phyloP scores from a whole-genome alignment of 768 basidiomycete species.

The Hygrophorus russula region DNA sequence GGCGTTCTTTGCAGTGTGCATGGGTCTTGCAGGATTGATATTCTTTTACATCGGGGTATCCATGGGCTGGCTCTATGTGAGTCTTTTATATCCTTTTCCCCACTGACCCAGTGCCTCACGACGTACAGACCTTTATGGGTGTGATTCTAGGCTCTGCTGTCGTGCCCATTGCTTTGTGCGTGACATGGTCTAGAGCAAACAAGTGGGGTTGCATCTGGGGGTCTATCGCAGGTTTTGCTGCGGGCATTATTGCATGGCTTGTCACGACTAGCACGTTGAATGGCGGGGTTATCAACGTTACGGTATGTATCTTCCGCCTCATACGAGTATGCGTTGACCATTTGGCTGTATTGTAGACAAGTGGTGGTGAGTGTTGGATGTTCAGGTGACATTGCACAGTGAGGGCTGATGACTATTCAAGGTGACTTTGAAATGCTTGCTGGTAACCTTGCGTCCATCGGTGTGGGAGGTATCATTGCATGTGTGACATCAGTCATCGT shows the following conservation, averaged over 20 bases:
- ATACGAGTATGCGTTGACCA: background rate
- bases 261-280: conserved; percentile 69
- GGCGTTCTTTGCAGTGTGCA: conserved; percentile 58
- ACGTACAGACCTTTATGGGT: conserved; percentile 70
- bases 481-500: conserved; percentile 54
- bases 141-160: conserved; percentile 79
- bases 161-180: conserved; percentile 75
- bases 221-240: conserved; percentile 53
- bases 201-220: conserved; percentile 77
- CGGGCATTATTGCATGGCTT: conserved; percentile 76
- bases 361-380: conserved; percentile 13
- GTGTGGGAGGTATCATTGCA: conserved; percentile 69
- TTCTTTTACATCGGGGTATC: conserved; percentile 89
- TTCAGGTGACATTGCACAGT: conserved; percentile 20
- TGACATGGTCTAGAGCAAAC: conserved; percentile 82
- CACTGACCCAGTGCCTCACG: background rate
- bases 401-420: conserved; percentile 15
- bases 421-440: conserved; percentile 67
- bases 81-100: conserved; percentile 16
- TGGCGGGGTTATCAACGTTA: conserved; percentile 58
- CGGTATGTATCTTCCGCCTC: conserved; percentile 23
- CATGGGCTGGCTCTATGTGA: conserved; percentile 88
- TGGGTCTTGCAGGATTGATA: conserved; percentile 74
- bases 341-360: conserved; percentile 11
- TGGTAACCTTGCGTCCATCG: conserved; percentile 82